Base-by-base conservation (phyloP, 192 early-diverging fungal species). In the Paraglomus occultum region DNA sequence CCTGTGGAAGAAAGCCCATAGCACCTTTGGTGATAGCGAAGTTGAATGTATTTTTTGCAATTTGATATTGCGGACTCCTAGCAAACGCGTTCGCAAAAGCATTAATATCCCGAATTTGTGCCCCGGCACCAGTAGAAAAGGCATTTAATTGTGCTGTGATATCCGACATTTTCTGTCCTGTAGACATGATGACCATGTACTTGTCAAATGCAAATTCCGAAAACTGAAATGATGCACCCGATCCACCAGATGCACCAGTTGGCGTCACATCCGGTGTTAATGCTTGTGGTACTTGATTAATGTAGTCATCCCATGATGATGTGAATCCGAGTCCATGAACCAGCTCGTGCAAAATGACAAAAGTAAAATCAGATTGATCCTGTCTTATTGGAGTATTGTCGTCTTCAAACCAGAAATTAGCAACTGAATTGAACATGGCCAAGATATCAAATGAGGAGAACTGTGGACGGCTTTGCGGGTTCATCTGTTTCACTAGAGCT, bases 321-420 rank as follows among this genome's bases (percentile, higher is more conserved):
- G 71, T 40, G 49, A 82, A 79, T 52, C 80, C 80, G 31, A 82
- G 71, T 3, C 80, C 80, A 65, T 82, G 80, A 17, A 79, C 64
- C 22, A 77, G 51, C 48, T 82, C 80, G 42, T 82, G 80, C 14
- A 79, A 5, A 14, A 79, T 60, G 0, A 73, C 76, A 22, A 67
- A 71, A 38, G 77, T 59, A 40, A 82, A 73, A 52, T 82, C 80
- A 2, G 54, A 67, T 68, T 82, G 75, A 70, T 66, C 50, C 10
- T 5, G 7, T 12, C 1, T 43, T 15, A 75, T 77, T 9, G 63
- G 8, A 2, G 22, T 15, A 42, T 10, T 14, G 22, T 52, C 65
- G 23, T 73, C 72, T 0, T 71, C 47, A 66, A 81, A 79, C 42
- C 73, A 74, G 64, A 69, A 81, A 20, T 67, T 52, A 6, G 53